Evolutionary conservation across 768 basidiomycete genomes (phyloP).

Genomic region (Hypholoma sublateritium): DNA sequence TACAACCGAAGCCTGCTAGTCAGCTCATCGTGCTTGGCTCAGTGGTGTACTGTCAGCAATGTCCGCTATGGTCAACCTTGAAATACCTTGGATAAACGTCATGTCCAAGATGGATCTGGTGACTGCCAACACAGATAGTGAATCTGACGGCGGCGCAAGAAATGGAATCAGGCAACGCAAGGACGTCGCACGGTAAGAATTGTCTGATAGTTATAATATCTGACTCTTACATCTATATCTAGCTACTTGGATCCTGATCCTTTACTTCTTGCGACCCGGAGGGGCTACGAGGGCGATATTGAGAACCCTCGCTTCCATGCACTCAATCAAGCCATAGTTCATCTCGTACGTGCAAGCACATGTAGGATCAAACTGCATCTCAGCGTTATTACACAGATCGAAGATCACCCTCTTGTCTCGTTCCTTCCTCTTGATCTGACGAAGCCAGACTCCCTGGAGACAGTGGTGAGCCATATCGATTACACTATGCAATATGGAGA

Average conservation of each 20-base stretch:
- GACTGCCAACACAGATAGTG: slow-evolving; percentile 60
- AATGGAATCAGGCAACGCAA: slow-evolving; percentile 73
- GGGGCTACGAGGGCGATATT: slow-evolving; percentile 53
- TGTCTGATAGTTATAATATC: not conserved
- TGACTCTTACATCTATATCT: not conserved
- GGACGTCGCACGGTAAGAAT: slow-evolving; percentile 78
- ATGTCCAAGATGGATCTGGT: slow-evolving; percentile 99
- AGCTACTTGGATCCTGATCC: slow-evolving; percentile 98
- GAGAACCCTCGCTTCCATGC: slow-evolving; percentile 86
- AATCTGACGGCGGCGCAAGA: slow-evolving; percentile 50
- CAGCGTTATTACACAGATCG: slow-evolving; percentile 61
- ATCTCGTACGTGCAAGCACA: slow-evolving; percentile 56
- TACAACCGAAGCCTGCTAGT: not conserved
- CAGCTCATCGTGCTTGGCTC: not conserved
- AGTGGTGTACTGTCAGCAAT: slow-evolving; percentile 96
- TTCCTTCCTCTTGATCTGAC: slow-evolving; percentile 95
- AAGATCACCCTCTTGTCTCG: slow-evolving; percentile 96
- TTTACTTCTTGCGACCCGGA: slow-evolving; percentile 68
- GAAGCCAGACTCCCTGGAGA: slow-evolving; percentile 85
- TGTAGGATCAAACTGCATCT: not conserved
- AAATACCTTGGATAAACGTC: slow-evolving; percentile 95
- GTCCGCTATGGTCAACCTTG: slow-evolving; percentile 98
- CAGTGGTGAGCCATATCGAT: slow-evolving; percentile 93
- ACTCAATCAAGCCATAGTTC: slow-evolving; percentile 92
- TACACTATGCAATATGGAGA: slow-evolving; percentile 99